These are phyloP conservation scores for Nigrospora oryzae DNA, from an alignment of 2,329 filamentous ascomycete genomes.

Conservation along the genomic window DNA sequence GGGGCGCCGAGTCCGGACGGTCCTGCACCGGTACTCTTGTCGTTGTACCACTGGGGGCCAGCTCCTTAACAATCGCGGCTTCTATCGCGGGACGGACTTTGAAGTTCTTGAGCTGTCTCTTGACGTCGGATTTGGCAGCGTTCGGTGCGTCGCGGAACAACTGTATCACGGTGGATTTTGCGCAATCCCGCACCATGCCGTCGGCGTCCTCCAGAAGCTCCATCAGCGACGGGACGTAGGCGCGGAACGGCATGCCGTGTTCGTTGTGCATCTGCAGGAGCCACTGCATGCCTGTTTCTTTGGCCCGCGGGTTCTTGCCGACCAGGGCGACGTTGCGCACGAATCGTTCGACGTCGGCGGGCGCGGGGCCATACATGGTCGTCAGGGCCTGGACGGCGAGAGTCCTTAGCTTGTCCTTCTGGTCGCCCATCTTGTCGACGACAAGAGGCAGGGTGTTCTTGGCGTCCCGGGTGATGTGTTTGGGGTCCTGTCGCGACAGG, in stretches of 20 bases:
- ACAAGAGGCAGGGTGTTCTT: constrained; percentile 65
- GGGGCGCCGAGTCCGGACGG: constrained; percentile 30
- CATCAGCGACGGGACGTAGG: constrained; percentile 76
- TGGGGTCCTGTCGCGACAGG: constrained; percentile 75
- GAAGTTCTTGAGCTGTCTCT: constrained; percentile 74
- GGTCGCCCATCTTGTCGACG: constrained; percentile 78
- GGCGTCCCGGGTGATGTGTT: constrained; percentile 61
- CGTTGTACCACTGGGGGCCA: constrained; percentile 42
- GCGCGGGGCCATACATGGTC: constrained; percentile 65
- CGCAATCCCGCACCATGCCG: constrained; percentile 74
- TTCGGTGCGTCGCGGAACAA: constrained; percentile 68
- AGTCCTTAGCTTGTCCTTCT: constrained; percentile 73
- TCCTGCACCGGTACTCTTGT: constrained; percentile 23
- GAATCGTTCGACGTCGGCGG: constrained; percentile 68
- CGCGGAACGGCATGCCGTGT: constrained; percentile 70
- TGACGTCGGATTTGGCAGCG: constrained; percentile 79
- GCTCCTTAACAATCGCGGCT: constrained; percentile 67
- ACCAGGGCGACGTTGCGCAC: constrained; percentile 71
- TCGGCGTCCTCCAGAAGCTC: constrained; percentile 86
- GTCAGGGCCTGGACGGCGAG: constrained; percentile 67
- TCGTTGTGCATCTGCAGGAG: constrained; percentile 77
- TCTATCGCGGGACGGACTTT: constrained; percentile 84
- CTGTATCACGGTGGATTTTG: constrained; percentile 76
- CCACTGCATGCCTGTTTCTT: constrained; percentile 81
- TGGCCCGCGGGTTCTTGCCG: constrained; percentile 75